Conservation (phyloP, 2,329 filamentous ascomycete genomes). For the Hypoxylon sp. region DNA sequence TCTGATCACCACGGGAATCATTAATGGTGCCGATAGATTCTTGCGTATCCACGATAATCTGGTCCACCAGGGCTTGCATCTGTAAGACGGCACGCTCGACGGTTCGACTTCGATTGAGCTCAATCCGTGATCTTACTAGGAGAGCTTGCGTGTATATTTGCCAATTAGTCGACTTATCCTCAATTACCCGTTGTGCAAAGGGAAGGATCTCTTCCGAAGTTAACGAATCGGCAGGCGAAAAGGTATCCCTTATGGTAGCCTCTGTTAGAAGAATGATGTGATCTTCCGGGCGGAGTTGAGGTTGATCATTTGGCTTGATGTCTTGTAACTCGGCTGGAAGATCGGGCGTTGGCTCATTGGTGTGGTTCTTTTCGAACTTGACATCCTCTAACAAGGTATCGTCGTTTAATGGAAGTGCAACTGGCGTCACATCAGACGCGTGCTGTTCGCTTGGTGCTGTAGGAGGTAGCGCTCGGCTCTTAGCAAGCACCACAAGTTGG, state of each 20-base stretch:
- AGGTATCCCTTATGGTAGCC: slow-evolving; percentile 88
- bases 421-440: slow-evolving; percentile 63
- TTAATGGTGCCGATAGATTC: slow-evolving; percentile 51
- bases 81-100: slow-evolving; percentile 91
- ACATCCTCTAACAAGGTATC: slow-evolving; percentile 94
- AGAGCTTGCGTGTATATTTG: slow-evolving; percentile 97
- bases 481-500: slow-evolving; percentile 91
- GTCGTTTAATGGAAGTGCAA: slow-evolving; percentile 85
- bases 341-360: slow-evolving; percentile 52
- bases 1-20: slow-evolving; percentile 40
- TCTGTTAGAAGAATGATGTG: slow-evolving; percentile 93
- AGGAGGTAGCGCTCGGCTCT: slow-evolving; percentile 68
- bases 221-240: slow-evolving; percentile 84
- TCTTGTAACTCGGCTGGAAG: slow-evolving; percentile 74
- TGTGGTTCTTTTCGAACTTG: slow-evolving; percentile 74
- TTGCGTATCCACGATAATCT: slow-evolving; percentile 87
- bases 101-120: slow-evolving; percentile 88
- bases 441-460: slow-evolving; percentile 32
- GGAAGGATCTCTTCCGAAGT: slow-evolving; percentile 95
- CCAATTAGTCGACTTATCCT: slow-evolving; percentile 95
- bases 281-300: slow-evolving; percentile 84
- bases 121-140: slow-evolving; percentile 89
- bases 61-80: slow-evolving; percentile 94
- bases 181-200: slow-evolving; percentile 88
- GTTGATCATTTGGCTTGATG: slow-evolving; percentile 84